Evolutionary conservation across 2,329 filamentous ascomycete species (phyloP), one percentile per base, ranked within the genome.

Genomic region (Endothia cerciana): DNA sequence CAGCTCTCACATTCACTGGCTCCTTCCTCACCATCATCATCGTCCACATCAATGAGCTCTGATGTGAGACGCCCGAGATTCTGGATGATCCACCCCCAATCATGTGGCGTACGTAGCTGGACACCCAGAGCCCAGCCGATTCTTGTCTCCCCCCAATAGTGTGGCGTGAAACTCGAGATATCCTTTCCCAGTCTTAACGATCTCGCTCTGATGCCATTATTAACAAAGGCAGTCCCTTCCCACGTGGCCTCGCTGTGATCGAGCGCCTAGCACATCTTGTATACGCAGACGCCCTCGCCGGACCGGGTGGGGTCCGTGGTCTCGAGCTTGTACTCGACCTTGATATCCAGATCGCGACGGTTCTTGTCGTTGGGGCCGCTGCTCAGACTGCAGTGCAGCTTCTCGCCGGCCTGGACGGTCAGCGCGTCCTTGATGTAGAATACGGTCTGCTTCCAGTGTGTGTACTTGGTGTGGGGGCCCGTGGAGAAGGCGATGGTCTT

Each of bases 391-490:
- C 92, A 92, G 67, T 82, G 80, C 67, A 99, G 85, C 74, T 87
- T 84, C 83, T 99, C 95, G 65, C 91, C 93, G 75, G 92, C 86
- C 79, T 97, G 90, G 45, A 97, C 93, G 22, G 94, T 98, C 70
- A 99, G 83, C 41, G 97, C 92, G 72, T 99, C 94, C 74, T 91
- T 88, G 70, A 99, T 85, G 82, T 99, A 99, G 83, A 99, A 98
- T 69, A 99, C 95, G 15, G 95, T 99, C 84, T 99, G 95, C 84
- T 99, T 99, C 95, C 95, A 99, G 86, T 99, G 95, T 22, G 95
- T 99, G 83, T 98, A 98, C 83, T 97, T 98, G 73, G 94, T 96
- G 81, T 98, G 95, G 36, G 95, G 95, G 28, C 95, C 95, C 22
- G 95, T 99, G 63, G 92, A 97, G 86, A 99, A 99, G 75, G 90